Conservation (phyloP, 495 filamentous ascomycete genomes). For the Bombardia bombarda region DNA sequence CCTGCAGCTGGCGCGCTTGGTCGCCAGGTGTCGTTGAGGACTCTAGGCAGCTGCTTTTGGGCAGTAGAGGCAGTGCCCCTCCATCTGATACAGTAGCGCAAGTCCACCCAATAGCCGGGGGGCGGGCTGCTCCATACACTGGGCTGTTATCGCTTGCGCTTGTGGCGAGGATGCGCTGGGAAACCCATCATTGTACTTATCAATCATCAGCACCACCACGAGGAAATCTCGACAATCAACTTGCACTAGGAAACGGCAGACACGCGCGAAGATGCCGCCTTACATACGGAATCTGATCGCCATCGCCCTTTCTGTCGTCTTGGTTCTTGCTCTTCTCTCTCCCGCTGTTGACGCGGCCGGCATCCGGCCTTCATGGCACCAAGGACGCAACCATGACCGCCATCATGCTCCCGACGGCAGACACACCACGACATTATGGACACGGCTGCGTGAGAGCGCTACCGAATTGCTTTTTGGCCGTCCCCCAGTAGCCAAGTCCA, state of each 20-base stretch:
- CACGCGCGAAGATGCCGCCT: constrained; percentile 24
- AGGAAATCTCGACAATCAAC: neutral
- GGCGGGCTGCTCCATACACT: no score
- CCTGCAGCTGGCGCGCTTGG: no score
- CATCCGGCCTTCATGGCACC: constrained; percentile 10
- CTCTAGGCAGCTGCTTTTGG: no score
- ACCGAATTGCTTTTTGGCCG: constrained; percentile 56
- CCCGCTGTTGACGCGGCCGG: constrained; percentile 16
- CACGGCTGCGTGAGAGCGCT: constrained; percentile 55
- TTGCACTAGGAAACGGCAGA: neutral
- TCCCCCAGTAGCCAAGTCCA: constrained; percentile 15
- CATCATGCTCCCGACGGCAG: constrained; percentile 4
- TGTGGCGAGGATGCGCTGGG: no score
- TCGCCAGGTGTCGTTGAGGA: no score
- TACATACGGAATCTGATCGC: constrained; percentile 5
- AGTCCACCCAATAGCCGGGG: no score
- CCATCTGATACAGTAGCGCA: no score
- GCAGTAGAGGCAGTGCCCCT: no score
- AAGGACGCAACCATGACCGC: neutral
- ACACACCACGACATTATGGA: constrained; percentile 33
- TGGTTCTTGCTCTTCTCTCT: constrained; percentile 16
- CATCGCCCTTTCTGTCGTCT: constrained; percentile 9
- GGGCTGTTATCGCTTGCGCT: no score
- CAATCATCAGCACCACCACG: neutral
- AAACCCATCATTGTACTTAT: neutral